Base-by-base conservation (phyloP, 495 filamentous ascomycete species). In the Baudoinia panamericana region DNA sequence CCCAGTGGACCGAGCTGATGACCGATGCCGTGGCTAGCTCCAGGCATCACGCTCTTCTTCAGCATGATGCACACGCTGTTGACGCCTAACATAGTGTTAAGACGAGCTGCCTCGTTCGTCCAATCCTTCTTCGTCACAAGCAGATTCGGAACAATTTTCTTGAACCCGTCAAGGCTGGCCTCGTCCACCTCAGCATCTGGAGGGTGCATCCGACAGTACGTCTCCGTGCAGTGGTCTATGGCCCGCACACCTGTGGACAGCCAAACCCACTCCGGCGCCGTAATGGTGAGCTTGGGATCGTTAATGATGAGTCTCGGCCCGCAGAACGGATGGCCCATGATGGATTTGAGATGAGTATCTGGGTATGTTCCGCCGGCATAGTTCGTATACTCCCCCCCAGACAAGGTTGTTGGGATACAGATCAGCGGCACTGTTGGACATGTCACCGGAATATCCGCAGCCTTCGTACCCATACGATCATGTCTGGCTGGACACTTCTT, bases 171-270 rank as follows among this genome's bases (percentile, higher is more conserved):
- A 17, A 50, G 36, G 1, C 68, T 61, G 7, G 56, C 43, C 10
- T 53, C 45, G 43, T 76, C 72, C 16, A 5, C 60, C 62, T 13
- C 48, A 45, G 4, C 56, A 40, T 8, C 60, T 64, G 4, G 61
- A 58, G n/a, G 55, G 30, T 8, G 27, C 29, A 61, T 37, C 0
- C 65, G 68, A 34, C 70, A 77, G 4, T 72, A 51, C 0, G 66
- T 63, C 54, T 82, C 76, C 8, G 77, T 64, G 48, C 75, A 80
- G 45, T 81, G 75, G 44, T 82, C 77, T 3, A 81, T 66, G 7
- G 69, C 71, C 6, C 76, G 63, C 5, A 81, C 60, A 1, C 76
- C 77, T 2, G 70, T 75, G 23, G 66, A 69, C 5, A 79, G 54
- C 76, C 75, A 82, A 25, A 78, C 64, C 15, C 61, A 60, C 32